Percentiles rank a stretch among this genome's conserved stretches.
Evolutionary conservation across 164 flowering plant species (phyloP).

Genomic region (Aristolochia californica): DNA sequence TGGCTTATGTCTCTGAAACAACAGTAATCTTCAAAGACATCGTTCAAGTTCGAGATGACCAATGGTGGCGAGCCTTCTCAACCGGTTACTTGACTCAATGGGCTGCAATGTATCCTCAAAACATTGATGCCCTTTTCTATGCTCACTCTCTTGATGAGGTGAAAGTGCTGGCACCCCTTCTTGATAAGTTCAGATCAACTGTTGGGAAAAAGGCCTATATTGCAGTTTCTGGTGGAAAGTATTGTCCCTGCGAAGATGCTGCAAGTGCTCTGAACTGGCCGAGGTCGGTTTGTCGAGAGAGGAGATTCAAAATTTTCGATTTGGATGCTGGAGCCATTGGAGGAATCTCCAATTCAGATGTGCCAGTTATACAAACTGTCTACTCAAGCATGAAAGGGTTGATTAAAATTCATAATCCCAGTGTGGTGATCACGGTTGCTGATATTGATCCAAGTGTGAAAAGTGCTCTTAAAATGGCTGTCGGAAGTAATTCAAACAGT

Average conservation of each 20-base stretch:
- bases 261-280: slow-evolving; percentile 78
- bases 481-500: slow-evolving; percentile 36
- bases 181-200: slow-evolving; percentile 72
- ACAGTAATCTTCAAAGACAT: slow-evolving; percentile 91
- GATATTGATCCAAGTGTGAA: slow-evolving; percentile 61
- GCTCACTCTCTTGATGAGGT: slow-evolving; percentile 79
- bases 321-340: slow-evolving; percentile 51
- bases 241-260: slow-evolving; percentile 90
- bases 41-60: slow-evolving; percentile 87
- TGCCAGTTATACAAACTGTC: slow-evolving; percentile 70
- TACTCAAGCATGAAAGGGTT: slow-evolving; percentile 87
- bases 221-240: slow-evolving; percentile 69
- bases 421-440: slow-evolving; percentile 58
- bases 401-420: slow-evolving; percentile 83
- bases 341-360: slow-evolving; percentile 63
- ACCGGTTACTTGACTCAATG: slow-evolving; percentile 90
- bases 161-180: slow-evolving; percentile 60
- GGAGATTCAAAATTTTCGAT: slow-evolving; percentile 90
- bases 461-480: slow-evolving; percentile 78
- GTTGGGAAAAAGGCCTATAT: slow-evolving; percentile 86
- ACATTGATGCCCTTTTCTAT: slow-evolving; percentile 82
- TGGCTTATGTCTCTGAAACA: slow-evolving; percentile 94
- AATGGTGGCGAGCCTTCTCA: slow-evolving; percentile 93
- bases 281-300: slow-evolving; percentile 58
- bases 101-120: slow-evolving; percentile 95